Base-by-base conservation (phyloP, 1,139 yeast species). In the Nakaseomyces sp. region DNA sequence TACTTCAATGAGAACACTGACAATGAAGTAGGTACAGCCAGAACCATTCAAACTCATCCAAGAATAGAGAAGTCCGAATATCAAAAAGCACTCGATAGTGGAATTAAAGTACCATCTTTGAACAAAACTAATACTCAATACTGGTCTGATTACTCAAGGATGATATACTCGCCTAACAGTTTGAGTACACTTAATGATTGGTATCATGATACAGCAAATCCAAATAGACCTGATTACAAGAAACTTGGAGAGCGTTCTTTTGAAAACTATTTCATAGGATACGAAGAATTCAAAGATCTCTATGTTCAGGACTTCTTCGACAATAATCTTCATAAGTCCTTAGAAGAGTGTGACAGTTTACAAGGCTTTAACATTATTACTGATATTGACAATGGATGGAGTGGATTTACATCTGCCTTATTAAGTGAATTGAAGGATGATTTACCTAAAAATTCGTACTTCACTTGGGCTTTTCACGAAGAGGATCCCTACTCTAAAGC, bases 131-230 rank as follows among this genome's bases (percentile, higher is more conserved):
- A 73, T 43, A 76, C 87, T 0, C 63, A 62, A 33, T 85, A 76
- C 56, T 91, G 97, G 97, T 72, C 91, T 0, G 96, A 88, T 60
- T 87, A 81, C 58, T 72, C 81, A 41, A 75, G 79, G 53, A 72
- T 88, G 45, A 73, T 84, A 16, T 79, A 78, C 55, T 74, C 75
- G 45, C 93, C 96, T 0, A 65, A 67, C 19, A 72, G 81, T 2
- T 66, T 83, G 45, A 66, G 74, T 42, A 68, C 70, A 6, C 58
- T 86, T 16, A 61, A 67, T 1, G 69, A 76, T 45, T 89, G 88
- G 84, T 57, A 61, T 44, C 67, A 63, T 43, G 56, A 60, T 46
- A 47, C 46, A 5, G 48, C 51, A 20, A 66, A 71, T 12, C 69
- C 68, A 26, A 56, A 56, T 15, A 42, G 54, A 16, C 62, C 61